These are phyloP conservation scores for Verbena officinalis DNA, from an alignment of 257 asterid genomes.

Conservation along the genomic window DNA sequence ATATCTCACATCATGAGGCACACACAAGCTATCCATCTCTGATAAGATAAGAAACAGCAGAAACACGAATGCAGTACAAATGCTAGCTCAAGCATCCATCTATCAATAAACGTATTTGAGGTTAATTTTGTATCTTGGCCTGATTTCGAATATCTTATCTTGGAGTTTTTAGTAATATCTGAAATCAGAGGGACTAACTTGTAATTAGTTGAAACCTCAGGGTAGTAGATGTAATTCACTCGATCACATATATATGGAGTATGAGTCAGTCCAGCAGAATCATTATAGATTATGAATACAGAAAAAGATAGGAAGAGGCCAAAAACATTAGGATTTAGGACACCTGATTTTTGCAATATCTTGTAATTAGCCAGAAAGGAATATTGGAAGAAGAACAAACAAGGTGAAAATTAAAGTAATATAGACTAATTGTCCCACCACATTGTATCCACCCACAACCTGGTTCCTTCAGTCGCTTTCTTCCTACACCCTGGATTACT, in stretches of 20 bases:
- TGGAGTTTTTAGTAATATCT: too few relatives aligned
- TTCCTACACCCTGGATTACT: slow-evolving; percentile 25
- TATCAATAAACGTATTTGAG: slow-evolving; percentile 14
- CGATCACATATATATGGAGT: slow-evolving; percentile 5
- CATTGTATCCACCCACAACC: slow-evolving; percentile 30
- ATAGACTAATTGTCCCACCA: slow-evolving; percentile 28
- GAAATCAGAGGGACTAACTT: too few relatives aligned
- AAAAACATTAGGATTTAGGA: slow-evolving; percentile 28
- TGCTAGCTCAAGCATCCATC: slow-evolving; percentile 8
- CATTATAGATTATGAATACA: not conserved
- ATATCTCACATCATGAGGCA: slow-evolving; percentile 5
- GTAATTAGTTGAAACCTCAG: too few relatives aligned
- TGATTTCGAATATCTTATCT: slow-evolving; percentile 23
- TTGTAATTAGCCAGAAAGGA: slow-evolving; percentile 6
- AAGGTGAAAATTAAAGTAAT: too few relatives aligned
- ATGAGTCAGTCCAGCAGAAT: slow-evolving; percentile 25
- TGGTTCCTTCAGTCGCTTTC: not conserved
- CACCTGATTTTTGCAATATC: slow-evolving; percentile 20
- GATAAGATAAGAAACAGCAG: slow-evolving; percentile 33
- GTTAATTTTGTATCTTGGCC: slow-evolving; percentile 33
- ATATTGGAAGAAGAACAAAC: not conserved
- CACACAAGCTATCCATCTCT: not conserved
- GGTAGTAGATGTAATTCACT: too few relatives aligned
- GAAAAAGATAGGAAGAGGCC: slow-evolving; percentile 15
- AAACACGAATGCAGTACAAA: not conserved